Base-by-base conservation (phyloP, 352 stramenopile species). In the Phytophthora chlamydospora region DNA sequence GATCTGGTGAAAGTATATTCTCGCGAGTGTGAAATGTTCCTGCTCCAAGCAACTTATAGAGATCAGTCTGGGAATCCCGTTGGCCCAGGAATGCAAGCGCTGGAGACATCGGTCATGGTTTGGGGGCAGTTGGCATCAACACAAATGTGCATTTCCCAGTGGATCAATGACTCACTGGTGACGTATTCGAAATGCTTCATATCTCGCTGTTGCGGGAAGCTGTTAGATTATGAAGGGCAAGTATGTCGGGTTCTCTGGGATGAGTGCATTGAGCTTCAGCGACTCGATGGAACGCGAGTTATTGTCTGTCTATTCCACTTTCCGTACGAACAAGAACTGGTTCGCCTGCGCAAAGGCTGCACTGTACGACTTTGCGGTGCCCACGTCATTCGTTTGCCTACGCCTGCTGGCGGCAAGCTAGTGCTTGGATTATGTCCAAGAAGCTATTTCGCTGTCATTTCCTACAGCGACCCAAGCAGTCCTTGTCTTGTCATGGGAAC, bases 1-100 rank as follows among this genome's bases (percentile, higher is more conserved):
- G 77, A 93, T 66, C 31, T 90, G 13, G 68, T 85, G 17, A 91
- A 90, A 47, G 73, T 93, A 0, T 75, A 76, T 49, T 87, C 80
- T 12, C 63, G 76, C 50, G 81, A 91, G 35, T 83, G 78, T 55
- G 68, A 68, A 0, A 66, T 85, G 40, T 87, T 89, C 57, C 62
- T 93, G 41, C 74, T 93, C 10, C 79, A 90, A 64, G 62, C 68
- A 21, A 78, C 71, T 19, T 43, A 52, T 16, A 33, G 41, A 27
- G n/a, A 54, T 14, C 31, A 38, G 19, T n/a, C 12, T 7, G 39
- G 31, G 12, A 11, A 49, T 7, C 12, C 4, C 39, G 13, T 16
- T 21, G 12, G 4, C 3, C 19, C 16, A 49, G 33, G 35, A 38
- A 32, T 31, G 3, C 32, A 21, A 5, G 12, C 54, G 27, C 51